Evolutionary conservation across 78 protist species (phyloP).

Genomic region (Capsaspora owczarzaki): DNA sequence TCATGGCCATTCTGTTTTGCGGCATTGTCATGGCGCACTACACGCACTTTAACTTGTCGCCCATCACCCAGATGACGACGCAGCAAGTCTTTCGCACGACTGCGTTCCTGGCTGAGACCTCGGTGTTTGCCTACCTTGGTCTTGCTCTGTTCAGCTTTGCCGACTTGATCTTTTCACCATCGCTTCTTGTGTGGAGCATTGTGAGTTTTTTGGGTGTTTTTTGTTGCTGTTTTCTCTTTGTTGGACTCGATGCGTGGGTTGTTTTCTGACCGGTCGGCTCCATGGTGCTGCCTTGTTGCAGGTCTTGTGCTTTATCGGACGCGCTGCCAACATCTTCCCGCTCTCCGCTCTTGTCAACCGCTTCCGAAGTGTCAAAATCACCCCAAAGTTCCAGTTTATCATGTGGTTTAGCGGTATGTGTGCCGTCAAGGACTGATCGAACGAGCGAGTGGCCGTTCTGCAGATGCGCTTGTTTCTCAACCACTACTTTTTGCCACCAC

Average conservation of each 20-base stretch:
- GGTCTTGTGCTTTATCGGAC: conserved; percentile 21
- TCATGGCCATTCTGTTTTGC: conserved; percentile 50
- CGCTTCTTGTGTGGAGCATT: background rate
- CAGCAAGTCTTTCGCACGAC: conserved; percentile 36
- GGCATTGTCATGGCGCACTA: conserved; percentile 59
- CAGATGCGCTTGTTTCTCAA: too few relatives aligned
- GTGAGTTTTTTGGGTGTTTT: background rate
- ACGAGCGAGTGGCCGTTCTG: too few relatives aligned
- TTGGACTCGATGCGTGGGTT: background rate
- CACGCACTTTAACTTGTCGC: conserved; percentile 45
- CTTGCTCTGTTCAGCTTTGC: background rate
- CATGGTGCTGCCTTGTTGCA: too few relatives aligned
- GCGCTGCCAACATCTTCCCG: conserved; percentile 53
- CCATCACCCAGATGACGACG: background rate
- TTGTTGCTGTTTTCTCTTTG: background rate
- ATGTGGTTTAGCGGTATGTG: conserved; percentile 61
- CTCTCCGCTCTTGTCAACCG: conserved; percentile 20
- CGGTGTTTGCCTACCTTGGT: conserved; percentile 59
- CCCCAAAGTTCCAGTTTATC: background rate
- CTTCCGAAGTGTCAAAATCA: background rate
- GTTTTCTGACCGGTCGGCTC: background rate
- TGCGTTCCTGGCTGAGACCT: conserved; percentile 56
- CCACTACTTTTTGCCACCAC: too few relatives aligned
- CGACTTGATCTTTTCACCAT: background rate
- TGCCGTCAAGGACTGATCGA: too few relatives aligned